These are phyloP conservation scores for Trichoderma hamatum DNA, from an alignment of 2,329 filamentous ascomycete genomes.

Conservation along the genomic window DNA sequence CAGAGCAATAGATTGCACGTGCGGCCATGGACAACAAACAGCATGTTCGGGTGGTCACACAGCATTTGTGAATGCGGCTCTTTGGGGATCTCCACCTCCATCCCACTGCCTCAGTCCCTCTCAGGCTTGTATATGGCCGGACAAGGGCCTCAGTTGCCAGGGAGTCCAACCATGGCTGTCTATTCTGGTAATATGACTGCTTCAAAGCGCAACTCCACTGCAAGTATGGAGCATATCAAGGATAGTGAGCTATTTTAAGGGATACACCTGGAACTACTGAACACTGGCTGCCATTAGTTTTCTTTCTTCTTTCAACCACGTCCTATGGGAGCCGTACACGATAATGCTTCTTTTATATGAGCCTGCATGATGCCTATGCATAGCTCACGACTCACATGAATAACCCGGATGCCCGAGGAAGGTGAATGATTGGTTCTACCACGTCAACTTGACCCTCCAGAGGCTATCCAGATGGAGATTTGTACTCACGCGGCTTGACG, in stretches of 20 bases:
- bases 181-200: not conserved
- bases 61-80: conserved; percentile 26
- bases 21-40: conserved; percentile 5
- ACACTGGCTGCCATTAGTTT: conserved; percentile 2
- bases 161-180: not conserved
- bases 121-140: not conserved
- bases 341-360: conserved; percentile 11
- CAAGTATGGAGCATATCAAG: conserved; percentile 8
- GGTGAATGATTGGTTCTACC: conserved; percentile 9
- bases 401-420: conserved; percentile 21
- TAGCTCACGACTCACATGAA: conserved; percentile 42
- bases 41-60: conserved; percentile 21
- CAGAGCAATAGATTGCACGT: not conserved
- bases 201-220: not conserved
- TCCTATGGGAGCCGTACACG: conserved; percentile 23
- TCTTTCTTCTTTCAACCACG: conserved; percentile 3
- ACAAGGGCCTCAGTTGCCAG: not conserved
- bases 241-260: conserved; percentile 16
- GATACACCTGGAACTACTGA: not conserved
- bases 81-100: conserved; percentile 1
- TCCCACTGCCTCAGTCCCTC: not conserved
- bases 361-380: conserved; percentile 35
- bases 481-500: not conserved
- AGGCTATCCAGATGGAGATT: conserved; percentile 10
- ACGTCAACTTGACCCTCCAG: not conserved